Percentiles rank a stretch among this genome's conserved stretches.
Conservation (phyloP, 2,329 filamentous ascomycete species). For the Tolypocladium pustulatum region DNA sequence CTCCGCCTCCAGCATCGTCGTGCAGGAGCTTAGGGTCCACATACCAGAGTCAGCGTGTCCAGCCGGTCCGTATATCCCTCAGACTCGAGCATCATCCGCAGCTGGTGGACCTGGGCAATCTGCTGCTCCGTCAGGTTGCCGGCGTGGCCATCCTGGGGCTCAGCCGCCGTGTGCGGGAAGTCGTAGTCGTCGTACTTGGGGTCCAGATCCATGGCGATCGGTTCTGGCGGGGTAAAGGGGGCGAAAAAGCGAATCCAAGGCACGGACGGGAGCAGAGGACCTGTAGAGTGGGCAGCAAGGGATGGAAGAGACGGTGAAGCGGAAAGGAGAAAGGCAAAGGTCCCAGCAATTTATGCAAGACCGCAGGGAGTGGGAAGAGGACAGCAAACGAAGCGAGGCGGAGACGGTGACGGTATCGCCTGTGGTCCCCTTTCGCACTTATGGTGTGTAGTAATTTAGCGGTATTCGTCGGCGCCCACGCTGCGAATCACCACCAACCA, state of each 20-base stretch:
- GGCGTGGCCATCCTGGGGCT: slow-evolving; percentile 65
- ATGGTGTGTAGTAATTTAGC: not conserved
- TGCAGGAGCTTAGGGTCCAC: slow-evolving; percentile 16
- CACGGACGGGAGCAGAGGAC: not conserved
- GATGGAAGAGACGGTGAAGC: not conserved
- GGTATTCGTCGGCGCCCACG: not conserved
- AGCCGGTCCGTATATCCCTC: slow-evolving; percentile 74
- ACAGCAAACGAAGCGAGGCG: not conserved
- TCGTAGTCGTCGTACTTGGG: slow-evolving; percentile 96
- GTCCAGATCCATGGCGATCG: slow-evolving; percentile 49
- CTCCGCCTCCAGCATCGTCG: not conserved
- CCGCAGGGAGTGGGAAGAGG: not conserved
- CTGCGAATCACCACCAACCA: not conserved
- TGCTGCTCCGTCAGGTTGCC: slow-evolving; percentile 80
- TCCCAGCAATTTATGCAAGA: not conserved
- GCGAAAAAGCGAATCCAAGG: not conserved
- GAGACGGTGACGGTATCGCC: not conserved
- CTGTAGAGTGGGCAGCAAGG: not conserved
- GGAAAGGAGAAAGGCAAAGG: not conserved
- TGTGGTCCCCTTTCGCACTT: not conserved
- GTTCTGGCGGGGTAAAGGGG: not conserved
- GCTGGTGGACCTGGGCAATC: slow-evolving; percentile 79
- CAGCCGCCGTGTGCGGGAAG: slow-evolving; percentile 70
- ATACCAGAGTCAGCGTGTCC: slow-evolving; percentile 83
- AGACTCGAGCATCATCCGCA: slow-evolving; percentile 75